Evolutionary conservation across 768 basidiomycete genomes (phyloP).

Genomic region (Sarcodon aspratus): DNA sequence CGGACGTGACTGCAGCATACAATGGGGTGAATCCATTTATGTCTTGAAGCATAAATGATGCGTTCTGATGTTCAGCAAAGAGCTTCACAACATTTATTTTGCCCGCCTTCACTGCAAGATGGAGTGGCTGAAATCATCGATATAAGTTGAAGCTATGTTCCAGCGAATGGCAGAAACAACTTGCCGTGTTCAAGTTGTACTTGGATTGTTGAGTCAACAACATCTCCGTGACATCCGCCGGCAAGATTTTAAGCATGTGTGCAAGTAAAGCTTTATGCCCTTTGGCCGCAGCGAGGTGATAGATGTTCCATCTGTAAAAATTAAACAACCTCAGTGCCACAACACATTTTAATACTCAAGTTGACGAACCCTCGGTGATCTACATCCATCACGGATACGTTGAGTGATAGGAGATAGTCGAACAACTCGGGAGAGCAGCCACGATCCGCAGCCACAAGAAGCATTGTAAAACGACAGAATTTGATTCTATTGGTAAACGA

Average conservation of each 20-base stretch:
- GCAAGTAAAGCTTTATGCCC: slow-evolving; percentile 20
- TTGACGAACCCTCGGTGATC: slow-evolving; percentile 33
- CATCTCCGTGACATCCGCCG: slow-evolving; percentile 31
- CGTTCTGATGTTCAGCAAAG: too few species aligned
- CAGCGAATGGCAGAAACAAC: slow-evolving; percentile 1
- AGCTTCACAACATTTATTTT: slow-evolving; percentile 14
- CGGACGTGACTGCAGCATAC: too few species aligned
- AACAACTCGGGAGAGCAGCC: slow-evolving; percentile 22
- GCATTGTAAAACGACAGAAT: slow-evolving; percentile 31
- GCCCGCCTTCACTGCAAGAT: slow-evolving; percentile 33
- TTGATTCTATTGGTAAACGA: slow-evolving; percentile 25
- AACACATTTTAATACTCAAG: background rate
- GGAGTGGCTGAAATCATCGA: slow-evolving; percentile 32
- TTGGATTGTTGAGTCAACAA: slow-evolving; percentile 37
- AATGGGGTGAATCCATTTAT: too few species aligned
- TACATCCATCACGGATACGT: slow-evolving; percentile 29
- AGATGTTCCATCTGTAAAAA: slow-evolving; percentile 40
- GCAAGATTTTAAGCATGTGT: slow-evolving; percentile 36
- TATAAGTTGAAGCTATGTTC: background rate
- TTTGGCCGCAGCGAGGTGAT: slow-evolving; percentile 26
- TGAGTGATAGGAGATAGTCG: slow-evolving; percentile 38
- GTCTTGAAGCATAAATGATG: too few species aligned
- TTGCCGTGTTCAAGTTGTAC: slow-evolving; percentile 32
- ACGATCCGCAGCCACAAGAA: slow-evolving; percentile 29
- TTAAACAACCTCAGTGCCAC: background rate